Evolutionary conservation across 805 yeast species (phyloP).

Genomic region (Yarrowia sp.): DNA sequence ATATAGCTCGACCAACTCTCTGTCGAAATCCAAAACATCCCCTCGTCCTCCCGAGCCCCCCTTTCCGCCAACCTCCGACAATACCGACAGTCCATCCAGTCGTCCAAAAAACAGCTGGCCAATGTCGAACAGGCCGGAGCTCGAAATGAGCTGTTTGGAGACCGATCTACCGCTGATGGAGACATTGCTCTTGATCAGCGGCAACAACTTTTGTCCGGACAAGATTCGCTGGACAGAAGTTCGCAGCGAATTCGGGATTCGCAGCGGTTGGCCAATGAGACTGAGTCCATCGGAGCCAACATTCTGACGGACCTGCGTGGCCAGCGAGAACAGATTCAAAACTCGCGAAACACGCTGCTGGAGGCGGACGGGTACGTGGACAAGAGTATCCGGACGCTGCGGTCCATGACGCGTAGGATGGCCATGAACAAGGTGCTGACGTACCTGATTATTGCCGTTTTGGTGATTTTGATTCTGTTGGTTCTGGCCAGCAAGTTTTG

Average conservation of each 20-base stretch:
- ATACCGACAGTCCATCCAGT: slow-evolving; percentile 58
- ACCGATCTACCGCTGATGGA: slow-evolving; percentile 40
- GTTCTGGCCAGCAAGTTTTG: slow-evolving; percentile 82
- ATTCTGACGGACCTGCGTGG: slow-evolving; percentile 84
- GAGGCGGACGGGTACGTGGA: slow-evolving; percentile 95
- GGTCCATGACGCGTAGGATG: slow-evolving; percentile 88
- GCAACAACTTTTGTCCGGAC: slow-evolving; percentile 72
- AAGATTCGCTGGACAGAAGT: slow-evolving; percentile 76
- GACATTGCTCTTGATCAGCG: slow-evolving; percentile 63
- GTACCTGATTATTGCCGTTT: slow-evolving; percentile 85
- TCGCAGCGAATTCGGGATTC: slow-evolving; percentile 82
- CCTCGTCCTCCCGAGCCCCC: slow-evolving; percentile 68
- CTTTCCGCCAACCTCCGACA: slow-evolving; percentile 76
- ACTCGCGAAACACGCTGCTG: slow-evolving; percentile 78
- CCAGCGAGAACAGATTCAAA: slow-evolving; percentile 87
- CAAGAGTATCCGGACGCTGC: slow-evolving; percentile 77
- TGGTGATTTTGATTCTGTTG: slow-evolving; percentile 74
- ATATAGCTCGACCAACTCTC: slow-evolving; percentile 72
- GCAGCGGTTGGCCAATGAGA: slow-evolving; percentile 86
- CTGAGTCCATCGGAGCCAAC: slow-evolving; percentile 87
- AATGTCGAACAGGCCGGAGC: slow-evolving; percentile 66
- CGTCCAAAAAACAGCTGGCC: slow-evolving; percentile 51
- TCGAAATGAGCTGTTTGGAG: slow-evolving; percentile 70
- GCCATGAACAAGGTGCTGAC: slow-evolving; percentile 89
- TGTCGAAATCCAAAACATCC: slow-evolving; percentile 78